Evolutionary conservation across 192 early-diverging fungal species (phyloP), one percentile per base, ranked within the genome.

Genomic region (Gaertneriomyces semiglobifer): DNA sequence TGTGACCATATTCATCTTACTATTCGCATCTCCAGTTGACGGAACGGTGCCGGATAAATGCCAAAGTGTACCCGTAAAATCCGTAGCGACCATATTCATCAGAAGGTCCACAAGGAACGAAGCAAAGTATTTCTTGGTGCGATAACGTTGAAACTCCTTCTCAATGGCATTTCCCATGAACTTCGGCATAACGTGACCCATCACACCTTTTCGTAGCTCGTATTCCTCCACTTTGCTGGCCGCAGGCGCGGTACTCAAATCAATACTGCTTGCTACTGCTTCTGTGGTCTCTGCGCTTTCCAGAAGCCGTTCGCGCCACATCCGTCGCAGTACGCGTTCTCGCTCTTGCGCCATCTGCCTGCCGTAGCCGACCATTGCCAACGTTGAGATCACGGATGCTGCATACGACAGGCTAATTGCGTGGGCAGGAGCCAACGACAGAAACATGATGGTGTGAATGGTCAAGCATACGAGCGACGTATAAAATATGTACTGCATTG

Each of bases 401-500:
- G 50, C 50, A 6, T 52, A 52, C n/a, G n/a, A 52, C 50, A 52
- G 6, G 0, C 50, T 52, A 5, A 20, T 20, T 5, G 50, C 5
- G n/a, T 52, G n/a, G 20, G n/a, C 50, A 52, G n/a, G 50, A 20
- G 50, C 50, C n/a, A 52, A n/a, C 6, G 50, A n/a, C 50, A 52
- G 5, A 20, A 52, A 52, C n/a, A 52, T 6, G 20, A 52, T 52
- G 20, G 20, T 52, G 5, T 52, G 50, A 0, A 52, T 6, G n/a
- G 20, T 18, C n/a, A 52, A n/a, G 50, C n/a, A 20, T 18, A 52
- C 50, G 3, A 20, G 4, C n/a, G 50, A n/a, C n/a, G 5, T 18
- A 5, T 20, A n/a, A 20, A 52, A 52, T 5, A n/a, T 18, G 50
- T 52, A 52, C 20, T 20, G 50, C n/a, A 52, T 18, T n/a, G 50